A percentile compares a stretch with the other conserved stretches of the same genome.
These are phyloP conservation scores for Eutrema heterophyllum DNA, from an alignment of 345 rosid species.

Conservation along the genomic window DNA sequence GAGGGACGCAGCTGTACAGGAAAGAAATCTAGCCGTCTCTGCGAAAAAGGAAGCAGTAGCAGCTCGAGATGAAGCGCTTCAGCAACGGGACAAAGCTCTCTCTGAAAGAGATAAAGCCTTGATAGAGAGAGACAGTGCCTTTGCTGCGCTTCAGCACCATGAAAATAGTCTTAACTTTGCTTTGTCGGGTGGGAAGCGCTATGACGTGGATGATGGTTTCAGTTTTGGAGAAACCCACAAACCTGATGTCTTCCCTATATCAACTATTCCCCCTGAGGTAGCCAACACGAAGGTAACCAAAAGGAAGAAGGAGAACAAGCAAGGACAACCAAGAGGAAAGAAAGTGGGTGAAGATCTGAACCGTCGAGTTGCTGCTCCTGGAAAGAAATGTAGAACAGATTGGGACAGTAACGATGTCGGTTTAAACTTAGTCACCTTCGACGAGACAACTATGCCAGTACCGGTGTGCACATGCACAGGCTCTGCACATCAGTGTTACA, in stretches of 20 bases:
- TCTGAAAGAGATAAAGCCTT: constrained; percentile 72
- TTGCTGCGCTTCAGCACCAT: constrained; percentile 64
- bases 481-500: constrained; percentile 70
- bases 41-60: constrained; percentile 72
- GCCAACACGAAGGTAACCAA: constrained; percentile 41
- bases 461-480: constrained; percentile 93
- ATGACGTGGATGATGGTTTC: constrained; percentile 42
- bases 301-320: constrained; percentile 55
- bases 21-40: constrained; percentile 52
- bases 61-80: constrained; percentile 76
- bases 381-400: constrained; percentile 55
- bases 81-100: constrained; percentile 73
- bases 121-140: constrained; percentile 77
- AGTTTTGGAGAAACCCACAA: constrained; percentile 34
- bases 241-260: constrained; percentile 50
- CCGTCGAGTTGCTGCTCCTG: constrained; percentile 44
- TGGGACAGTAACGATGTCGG: constrained; percentile 64
- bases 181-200: constrained; percentile 42
- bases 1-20: constrained; percentile 68
- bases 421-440: constrained; percentile 59
- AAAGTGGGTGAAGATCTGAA: constrained; percentile 63
- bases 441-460: constrained; percentile 66
- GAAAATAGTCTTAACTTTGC: constrained; percentile 53
- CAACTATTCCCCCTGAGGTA: constrained; percentile 43
- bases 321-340: constrained; percentile 38